A percentile compares a stretch with the other conserved stretches of the same genome.
Conservation (phyloP, 306 rosid species). For the Prunus mira region DNA sequence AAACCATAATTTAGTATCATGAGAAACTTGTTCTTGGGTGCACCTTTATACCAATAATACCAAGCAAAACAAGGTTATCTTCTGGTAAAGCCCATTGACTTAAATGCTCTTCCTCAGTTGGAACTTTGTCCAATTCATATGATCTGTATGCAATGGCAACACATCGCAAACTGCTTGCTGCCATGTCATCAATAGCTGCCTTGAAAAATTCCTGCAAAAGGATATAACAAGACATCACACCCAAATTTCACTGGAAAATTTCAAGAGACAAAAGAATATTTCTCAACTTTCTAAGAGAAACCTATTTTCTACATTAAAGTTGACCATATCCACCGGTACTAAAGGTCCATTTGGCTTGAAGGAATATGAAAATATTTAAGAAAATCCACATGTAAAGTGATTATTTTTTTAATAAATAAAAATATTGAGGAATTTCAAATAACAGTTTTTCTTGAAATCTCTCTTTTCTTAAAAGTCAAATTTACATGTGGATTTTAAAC, state of each 20-base stretch:
- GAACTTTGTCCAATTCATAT: constrained; percentile 62
- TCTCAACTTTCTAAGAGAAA: neutral
- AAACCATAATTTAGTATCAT: constrained; percentile 12
- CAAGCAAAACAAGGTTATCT: constrained; percentile 78
- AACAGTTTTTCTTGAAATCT: too few relatives aligned
- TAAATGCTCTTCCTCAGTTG: constrained; percentile 59
- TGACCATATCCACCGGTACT: neutral
- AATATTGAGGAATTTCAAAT: too few relatives aligned
- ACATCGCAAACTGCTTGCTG: constrained; percentile 89
- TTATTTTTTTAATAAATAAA: too few relatives aligned
- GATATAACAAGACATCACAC: constrained; percentile 4
- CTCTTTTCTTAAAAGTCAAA: neutral
- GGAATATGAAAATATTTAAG: neutral
- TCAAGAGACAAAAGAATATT: neutral
- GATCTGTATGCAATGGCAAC: constrained; percentile 89
- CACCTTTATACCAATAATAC: constrained; percentile 94
- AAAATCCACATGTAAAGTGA: too few relatives aligned
- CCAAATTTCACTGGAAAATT: neutral
- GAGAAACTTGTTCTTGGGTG: constrained; percentile 20
- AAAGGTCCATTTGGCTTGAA: neutral
- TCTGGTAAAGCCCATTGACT: constrained; percentile 83
- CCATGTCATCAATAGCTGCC: constrained; percentile 74
- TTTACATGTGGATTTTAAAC: neutral
- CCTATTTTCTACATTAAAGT: neutral
- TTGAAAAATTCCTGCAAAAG: constrained; percentile 55